A percentile compares a stretch with the other conserved stretches of the same genome.
Evolutionary conservation across 2,329 filamentous ascomycete species (phyloP).

Genomic region (Emergomyces orientalis): DNA sequence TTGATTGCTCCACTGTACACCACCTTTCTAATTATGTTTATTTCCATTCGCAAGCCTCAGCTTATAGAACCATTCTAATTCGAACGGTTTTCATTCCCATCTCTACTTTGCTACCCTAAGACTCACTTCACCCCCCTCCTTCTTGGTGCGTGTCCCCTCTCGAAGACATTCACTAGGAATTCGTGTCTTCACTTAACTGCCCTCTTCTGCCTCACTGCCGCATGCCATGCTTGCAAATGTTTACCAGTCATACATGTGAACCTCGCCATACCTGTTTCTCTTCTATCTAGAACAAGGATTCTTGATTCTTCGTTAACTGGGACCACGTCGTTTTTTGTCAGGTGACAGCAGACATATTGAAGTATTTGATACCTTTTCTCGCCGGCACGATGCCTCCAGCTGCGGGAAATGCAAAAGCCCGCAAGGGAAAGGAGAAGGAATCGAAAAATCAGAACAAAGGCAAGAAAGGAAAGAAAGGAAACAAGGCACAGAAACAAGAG

Average conservation of each 20-base stretch:
- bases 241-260: constrained; percentile 8
- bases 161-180: constrained; percentile 1
- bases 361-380: constrained; percentile 10
- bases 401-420: constrained; percentile 6
- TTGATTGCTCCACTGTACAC: constrained; percentile 15
- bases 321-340: constrained; percentile 7
- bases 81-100: constrained; percentile 7
- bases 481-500: constrained; percentile 11
- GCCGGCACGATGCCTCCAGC: constrained; percentile 1
- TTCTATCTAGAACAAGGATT: constrained; percentile 4
- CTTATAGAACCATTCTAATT: constrained; percentile 8
- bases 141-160: constrained; percentile 13
- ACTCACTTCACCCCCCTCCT: constrained; percentile 2
- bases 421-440: constrained; percentile 10
- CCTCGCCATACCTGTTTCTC: not conserved
- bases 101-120: not conserved
- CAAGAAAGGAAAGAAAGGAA: constrained; percentile 13
- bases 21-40: constrained; percentile 8
- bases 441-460: constrained; percentile 9
- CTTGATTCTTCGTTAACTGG: constrained; percentile 3
- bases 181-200: constrained; percentile 8
- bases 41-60: constrained; percentile 7
- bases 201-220: constrained; percentile 5
- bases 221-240: constrained; percentile 7
- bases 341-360: constrained; percentile 5